Evolutionary conservation across 176 grass and related monocot genomes (phyloP), one percentile per base, ranked within the genome.

Genomic region (Poa annua): DNA sequence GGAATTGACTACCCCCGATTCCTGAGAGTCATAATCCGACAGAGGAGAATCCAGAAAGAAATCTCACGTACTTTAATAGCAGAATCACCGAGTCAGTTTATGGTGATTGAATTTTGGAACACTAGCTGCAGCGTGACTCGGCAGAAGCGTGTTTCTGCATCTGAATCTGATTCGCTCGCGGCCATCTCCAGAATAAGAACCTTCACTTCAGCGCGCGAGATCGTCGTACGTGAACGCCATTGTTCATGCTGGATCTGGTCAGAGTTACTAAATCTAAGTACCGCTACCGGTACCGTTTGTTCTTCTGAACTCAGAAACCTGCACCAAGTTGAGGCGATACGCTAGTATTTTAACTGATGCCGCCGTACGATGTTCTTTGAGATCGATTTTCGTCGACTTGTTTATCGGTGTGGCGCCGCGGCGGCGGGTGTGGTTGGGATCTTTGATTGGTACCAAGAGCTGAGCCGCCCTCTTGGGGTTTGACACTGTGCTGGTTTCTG

Each of bases 391-490:
- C 20, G 14, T 38, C 20, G 14, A 54, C 47, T 81, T 54, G 78
- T 81, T 81, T 69, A 39, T 7, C 13, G 13, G 48, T 2, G 48
- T 66, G 62, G 25, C 41, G 19, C 8, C 19, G 44, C 61, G 36
- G 38, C 16, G 62, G 39, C 41, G 19, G 5, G 5, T 13, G 33
- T 39, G 29, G 15, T 4, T 56, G 50, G 50, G 14, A 39, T 71
- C 66, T 57, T 71, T 71, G n/a, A n/a, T 44, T 7, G 1, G 35
- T 57, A 24, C 3, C n/a, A 81, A 81, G 65, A 71, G 79, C 65
- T 66, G 65, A 71, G 79, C 65, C 79, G 15, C 34, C 20, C 13
- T 11, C 79, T 5, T 49, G 44, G n/a, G 70, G 70, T 73, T 73
- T 73, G 70, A 73, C 70, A 73, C 70, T 29, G 49, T 69, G 26